Evolutionary conservation across 352 stramenopile genomes (phyloP), one percentile per base, ranked within the genome.

Genomic region (Elongisporangium undulatum): DNA sequence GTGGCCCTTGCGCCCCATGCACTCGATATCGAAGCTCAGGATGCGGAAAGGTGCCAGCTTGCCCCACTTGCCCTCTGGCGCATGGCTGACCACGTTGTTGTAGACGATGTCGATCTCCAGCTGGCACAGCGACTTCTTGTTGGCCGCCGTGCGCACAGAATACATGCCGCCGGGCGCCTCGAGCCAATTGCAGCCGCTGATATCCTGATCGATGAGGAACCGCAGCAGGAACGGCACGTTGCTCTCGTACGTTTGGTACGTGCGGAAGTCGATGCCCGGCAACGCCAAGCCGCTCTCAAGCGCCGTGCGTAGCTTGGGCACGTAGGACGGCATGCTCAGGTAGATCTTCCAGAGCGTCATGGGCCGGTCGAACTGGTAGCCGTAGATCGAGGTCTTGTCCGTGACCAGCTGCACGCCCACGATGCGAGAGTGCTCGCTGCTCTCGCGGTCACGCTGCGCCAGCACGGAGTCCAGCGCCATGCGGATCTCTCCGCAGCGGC

Each of bases 21-120:
- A 99, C 78, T 99, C 98, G 67, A 99, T 99, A 82, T 99, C 98
- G 56, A 99, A 98, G 53, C 92, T 98, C 39, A 99, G 75, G 66
- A 99, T 97, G 48, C 98, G 90, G 51, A 99, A 87, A 4, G 97
- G 97, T 4, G 98, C 97, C 48, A 99, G 83, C 49, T 98, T 98
- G 55, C 89, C 94, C 97, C 97, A 99, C 67, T 97, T 72, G 41
- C 97, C 97, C 65, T 96, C 87, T 0, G 92, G 87, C 50, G 85
- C 82, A 64, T 98, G 96, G 34, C 92, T 95, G 29, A 98, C 79
- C 29, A 99, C 69, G 65, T 98, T 96, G 62, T 97, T 93, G 79
- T 98, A 99, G n/a, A 96, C 92, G 49, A 99, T 93, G 66, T 99
- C 97, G 19, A 98, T 85, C 84, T 99, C 97, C 23, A 99, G 72